Percentiles rank a stretch among this genome's conserved stretches.
phyloP scores from a whole-genome alignment of 192 early-diverging fungal genomes.

The Coemansia sp. region DNA sequence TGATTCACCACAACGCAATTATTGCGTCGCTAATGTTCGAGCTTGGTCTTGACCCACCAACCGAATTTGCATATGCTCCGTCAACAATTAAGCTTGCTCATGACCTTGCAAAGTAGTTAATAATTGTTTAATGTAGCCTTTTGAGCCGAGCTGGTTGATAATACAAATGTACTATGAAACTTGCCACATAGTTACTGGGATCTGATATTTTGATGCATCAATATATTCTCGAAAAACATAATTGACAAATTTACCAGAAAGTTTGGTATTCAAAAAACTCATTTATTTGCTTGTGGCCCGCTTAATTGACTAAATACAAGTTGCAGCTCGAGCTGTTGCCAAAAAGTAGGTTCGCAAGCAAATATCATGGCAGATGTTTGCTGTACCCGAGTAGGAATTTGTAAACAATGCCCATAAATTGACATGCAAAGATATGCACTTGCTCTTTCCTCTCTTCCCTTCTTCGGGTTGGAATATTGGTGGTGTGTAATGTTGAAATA shows the following conservation, averaged over 20 bases:
- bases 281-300: too few relatives aligned
- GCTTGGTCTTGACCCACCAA: constrained; percentile 25
- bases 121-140: neutral
- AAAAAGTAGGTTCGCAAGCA: neutral
- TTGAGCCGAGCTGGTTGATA: too few relatives aligned
- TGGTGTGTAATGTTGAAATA: neutral
- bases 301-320: neutral
- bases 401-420: neutral
- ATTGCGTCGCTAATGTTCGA: constrained; percentile 47
- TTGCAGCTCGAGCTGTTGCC: neutral
- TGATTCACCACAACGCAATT: constrained; percentile 56
- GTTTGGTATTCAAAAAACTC: too few relatives aligned
- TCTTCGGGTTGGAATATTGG: too few relatives aligned
- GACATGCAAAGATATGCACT: neutral
- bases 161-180: too few relatives aligned
- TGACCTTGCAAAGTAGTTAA: neutral
- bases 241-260: too few relatives aligned
- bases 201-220: too few relatives aligned
- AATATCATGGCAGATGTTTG: neutral
- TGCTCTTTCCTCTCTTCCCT: too few relatives aligned
- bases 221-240: too few relatives aligned
- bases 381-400: neutral
- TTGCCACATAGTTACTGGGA: too few relatives aligned
- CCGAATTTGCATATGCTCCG: constrained; percentile 49
- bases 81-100: constrained; percentile 39